Percentiles rank a stretch among this genome's conserved stretches.
phyloP scores from a whole-genome alignment of 805 yeast genomes.

The Candida peoriensis region DNA sequence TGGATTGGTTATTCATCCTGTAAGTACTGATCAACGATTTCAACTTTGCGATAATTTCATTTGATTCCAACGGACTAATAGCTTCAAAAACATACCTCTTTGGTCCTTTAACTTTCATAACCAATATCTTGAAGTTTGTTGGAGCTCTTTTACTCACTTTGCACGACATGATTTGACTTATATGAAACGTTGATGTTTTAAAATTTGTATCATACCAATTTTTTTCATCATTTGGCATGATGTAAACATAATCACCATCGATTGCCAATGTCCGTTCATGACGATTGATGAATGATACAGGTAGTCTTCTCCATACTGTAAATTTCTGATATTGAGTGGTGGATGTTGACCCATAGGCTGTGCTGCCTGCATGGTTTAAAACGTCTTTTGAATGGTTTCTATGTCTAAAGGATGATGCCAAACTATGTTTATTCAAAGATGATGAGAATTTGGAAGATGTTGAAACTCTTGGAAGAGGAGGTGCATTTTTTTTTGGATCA shows the following conservation, averaged over 20 bases:
- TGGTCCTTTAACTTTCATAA: slow-evolving; percentile 60
- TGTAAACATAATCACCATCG: slow-evolving; percentile 91
- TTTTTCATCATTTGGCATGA: slow-evolving; percentile 79
- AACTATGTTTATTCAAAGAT: slow-evolving; percentile 10
- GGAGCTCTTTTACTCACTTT: slow-evolving; percentile 77
- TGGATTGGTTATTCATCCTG: slow-evolving; percentile 32
- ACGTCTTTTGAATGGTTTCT: slow-evolving; percentile 30
- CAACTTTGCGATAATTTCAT: slow-evolving; percentile 72
- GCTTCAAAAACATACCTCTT: slow-evolving; percentile 90
- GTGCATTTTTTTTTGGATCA: slow-evolving; percentile 1
- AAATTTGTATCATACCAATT: slow-evolving; percentile 62
- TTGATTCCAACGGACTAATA: slow-evolving; percentile 48
- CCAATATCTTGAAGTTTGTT: slow-evolving; percentile 74
- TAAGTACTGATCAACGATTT: slow-evolving; percentile 53
- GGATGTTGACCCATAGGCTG: slow-evolving; percentile 16
- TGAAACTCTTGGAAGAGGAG: background rate
- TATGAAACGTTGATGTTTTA: slow-evolving; percentile 84
- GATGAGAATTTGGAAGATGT: slow-evolving; percentile 5
- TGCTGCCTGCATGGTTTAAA: slow-evolving; percentile 12
- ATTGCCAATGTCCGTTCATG: slow-evolving; percentile 81
- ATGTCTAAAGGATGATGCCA: slow-evolving; percentile 27
- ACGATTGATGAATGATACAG: slow-evolving; percentile 72
- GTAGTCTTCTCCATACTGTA: slow-evolving; percentile 85
- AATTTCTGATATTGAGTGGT: slow-evolving; percentile 63
- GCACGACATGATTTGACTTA: slow-evolving; percentile 66